phyloP scores from a whole-genome alignment of 139 green algal species.

The Pseudopediastrum boryanum region DNA sequence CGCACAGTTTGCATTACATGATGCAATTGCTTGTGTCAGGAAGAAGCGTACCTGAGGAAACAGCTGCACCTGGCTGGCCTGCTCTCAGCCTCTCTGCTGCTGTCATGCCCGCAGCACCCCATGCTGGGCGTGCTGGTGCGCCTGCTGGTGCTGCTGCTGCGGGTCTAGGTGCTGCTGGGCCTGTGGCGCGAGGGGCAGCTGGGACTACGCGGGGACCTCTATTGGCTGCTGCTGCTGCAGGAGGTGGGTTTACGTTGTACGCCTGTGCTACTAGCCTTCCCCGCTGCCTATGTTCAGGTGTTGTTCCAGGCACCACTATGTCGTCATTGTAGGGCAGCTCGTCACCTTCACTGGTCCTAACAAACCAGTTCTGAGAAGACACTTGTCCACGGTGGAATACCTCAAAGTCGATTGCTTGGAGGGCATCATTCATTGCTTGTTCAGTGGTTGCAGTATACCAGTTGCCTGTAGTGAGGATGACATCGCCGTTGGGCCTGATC shows the following conservation, averaged over 20 bases:
- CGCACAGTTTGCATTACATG: too few relatives aligned
- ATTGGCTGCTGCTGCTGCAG: constrained; percentile 2
- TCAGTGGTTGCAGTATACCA: constrained; percentile 35
- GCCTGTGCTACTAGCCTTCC: not conserved
- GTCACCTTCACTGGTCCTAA: not conserved
- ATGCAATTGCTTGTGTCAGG: too few relatives aligned
- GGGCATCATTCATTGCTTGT: constrained; percentile 41
- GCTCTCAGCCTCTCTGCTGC: not conserved
- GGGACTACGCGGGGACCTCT: too few relatives aligned
- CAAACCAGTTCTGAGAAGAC: constrained; percentile 1
- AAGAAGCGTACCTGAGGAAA: too few relatives aligned
- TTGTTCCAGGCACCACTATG: constrained; percentile 3
- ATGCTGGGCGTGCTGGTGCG: not conserved
- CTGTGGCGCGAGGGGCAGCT: not conserved
- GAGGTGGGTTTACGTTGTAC: not conserved
- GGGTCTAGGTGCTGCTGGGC: not conserved
- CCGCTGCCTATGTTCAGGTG: not conserved
- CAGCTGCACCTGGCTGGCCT: not conserved
- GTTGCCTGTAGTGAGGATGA: constrained; percentile 29
- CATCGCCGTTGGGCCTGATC: constrained; percentile 28
- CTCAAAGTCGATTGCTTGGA: constrained; percentile 19
- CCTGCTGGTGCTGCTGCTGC: not conserved
- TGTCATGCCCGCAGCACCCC: not conserved
- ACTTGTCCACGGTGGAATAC: not conserved
- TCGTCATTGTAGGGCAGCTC: not conserved